These are phyloP conservation scores for Hippophae tibetana DNA, from an alignment of 306 rosid genomes.

Conservation along the genomic window DNA sequence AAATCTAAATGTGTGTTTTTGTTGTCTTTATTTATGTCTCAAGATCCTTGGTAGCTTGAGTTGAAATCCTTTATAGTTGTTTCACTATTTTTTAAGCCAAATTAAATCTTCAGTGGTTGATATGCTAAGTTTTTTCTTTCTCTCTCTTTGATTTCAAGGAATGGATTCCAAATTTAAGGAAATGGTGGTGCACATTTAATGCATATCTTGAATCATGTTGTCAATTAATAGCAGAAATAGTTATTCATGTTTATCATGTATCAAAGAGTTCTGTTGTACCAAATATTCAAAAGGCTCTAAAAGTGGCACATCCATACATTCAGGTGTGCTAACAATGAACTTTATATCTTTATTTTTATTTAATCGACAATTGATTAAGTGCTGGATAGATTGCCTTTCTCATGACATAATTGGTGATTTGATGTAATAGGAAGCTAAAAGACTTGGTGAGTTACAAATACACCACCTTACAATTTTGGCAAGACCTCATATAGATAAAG, in stretches of 20 bases:
- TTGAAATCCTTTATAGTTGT: background rate
- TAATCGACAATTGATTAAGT: too few species aligned
- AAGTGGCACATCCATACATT: conserved; percentile 6
- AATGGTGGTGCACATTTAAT: conserved; percentile 17
- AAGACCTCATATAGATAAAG: conserved; percentile 19
- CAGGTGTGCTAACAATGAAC: conserved; percentile 15
- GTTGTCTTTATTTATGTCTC: too few species aligned
- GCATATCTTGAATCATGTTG: conserved; percentile 14
- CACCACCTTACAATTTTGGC: conserved; percentile 10
- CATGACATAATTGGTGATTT: background rate
- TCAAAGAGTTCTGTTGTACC: conserved; percentile 25
- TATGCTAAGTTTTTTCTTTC: background rate
- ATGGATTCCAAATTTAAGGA: conserved; percentile 26
- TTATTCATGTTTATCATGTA: conserved; percentile 19
- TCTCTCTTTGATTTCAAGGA: conserved; percentile 21
- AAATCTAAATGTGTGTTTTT: too few species aligned
- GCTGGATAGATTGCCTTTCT: background rate
- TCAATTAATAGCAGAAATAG: conserved; percentile 15
- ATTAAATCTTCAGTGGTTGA: background rate
- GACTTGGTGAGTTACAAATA: conserved; percentile 14
- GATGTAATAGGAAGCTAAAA: conserved; percentile 27
- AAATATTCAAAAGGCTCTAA: conserved; percentile 13
- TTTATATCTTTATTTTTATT: background rate
- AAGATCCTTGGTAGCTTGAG: too few species aligned
- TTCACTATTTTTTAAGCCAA: background rate